Base-by-base conservation (phyloP, 495 filamentous ascomycete genomes). In the Hyaloscypha bicolor region DNA sequence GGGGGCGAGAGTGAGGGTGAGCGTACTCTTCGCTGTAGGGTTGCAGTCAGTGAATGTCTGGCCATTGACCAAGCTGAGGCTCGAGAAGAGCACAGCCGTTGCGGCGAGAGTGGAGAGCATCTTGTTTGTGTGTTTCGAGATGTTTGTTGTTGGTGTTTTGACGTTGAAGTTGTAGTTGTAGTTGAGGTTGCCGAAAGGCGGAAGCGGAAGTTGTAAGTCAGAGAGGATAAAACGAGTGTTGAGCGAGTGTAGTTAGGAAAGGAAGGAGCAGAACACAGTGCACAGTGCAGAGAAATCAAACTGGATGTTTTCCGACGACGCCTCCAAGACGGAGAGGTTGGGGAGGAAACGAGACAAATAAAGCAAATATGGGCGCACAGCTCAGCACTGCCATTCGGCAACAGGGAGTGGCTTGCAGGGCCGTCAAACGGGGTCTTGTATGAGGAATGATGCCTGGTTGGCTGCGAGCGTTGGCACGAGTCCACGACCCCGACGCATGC, bases 41-140 rank as follows among this genome's bases (percentile, higher is more conserved):
- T 75, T 59, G 37, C 73, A 75, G 56, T 63, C 59, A 30, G 73
- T 75, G 64, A 73, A 75, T 31, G 73, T 75, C 64, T 75, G 73
- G 4, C 42, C 73, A 19, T 57, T 56, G 25, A 65, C 73, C 42
- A 71, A 30, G 29, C 53, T 63, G 14, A 64, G 32, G 9, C 63
- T 66, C 6, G 61, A 39, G 9, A 72, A 48, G 53, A 71, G 39
- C 39, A 62, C 56, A 30, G 64, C 64, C 5, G 71, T 64, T 2
- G 71, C 66, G 12, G 71, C 32, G 19, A 67, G 33, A 25, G 70
- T 22, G 25, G 68, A 66, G 59, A 42, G 66, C 69, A 73, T 71
- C 1, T 6, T 70, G 70, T 56, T 21, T 53, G 51, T 59, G 9
- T 55, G 58, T 19, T n/a, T 19, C 53, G n/a, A 30, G 9, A 25